Percentiles rank a stretch among this genome's conserved stretches.
Evolutionary conservation across 2,329 filamentous ascomycete species (phyloP).

Genomic region (Immersiporthe knoxdaviesiana): DNA sequence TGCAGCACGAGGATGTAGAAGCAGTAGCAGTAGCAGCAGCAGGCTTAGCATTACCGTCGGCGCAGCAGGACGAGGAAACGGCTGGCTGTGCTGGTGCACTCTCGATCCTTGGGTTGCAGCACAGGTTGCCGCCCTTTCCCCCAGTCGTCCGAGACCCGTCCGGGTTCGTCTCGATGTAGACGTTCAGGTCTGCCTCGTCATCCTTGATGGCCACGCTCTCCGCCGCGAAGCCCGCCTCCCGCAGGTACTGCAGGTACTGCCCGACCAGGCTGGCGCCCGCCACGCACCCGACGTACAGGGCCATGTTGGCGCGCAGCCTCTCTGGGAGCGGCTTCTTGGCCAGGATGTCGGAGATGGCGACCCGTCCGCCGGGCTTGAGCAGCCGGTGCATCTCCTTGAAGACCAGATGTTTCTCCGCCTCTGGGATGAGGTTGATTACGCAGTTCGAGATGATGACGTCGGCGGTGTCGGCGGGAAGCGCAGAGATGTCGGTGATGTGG

Average conservation of each 20-base stretch:
- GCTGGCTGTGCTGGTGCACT: slow-evolving; percentile 21
- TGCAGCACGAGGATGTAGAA: slow-evolving; percentile 10
- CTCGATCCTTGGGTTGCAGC: slow-evolving; percentile 30
- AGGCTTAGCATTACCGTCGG: neutral
- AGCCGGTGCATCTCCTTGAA: slow-evolving; percentile 63
- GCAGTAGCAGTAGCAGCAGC: neutral
- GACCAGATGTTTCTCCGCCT: slow-evolving; percentile 53
- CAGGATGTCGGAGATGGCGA: slow-evolving; percentile 65
- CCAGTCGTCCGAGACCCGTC: slow-evolving; percentile 32
- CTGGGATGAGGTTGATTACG: slow-evolving; percentile 62
- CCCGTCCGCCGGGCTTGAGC: slow-evolving; percentile 58
- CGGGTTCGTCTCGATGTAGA: slow-evolving; percentile 44
- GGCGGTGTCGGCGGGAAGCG: slow-evolving; percentile 46
- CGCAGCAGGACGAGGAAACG: slow-evolving; percentile 5
- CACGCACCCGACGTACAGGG: slow-evolving; percentile 63
- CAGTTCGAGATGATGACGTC: slow-evolving; percentile 68
- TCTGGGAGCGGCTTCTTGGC: slow-evolving; percentile 52
- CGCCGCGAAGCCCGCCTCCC: slow-evolving; percentile 55
- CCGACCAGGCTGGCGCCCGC: slow-evolving; percentile 56
- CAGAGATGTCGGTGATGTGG: slow-evolving; percentile 53
- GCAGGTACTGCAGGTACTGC: slow-evolving; percentile 57
- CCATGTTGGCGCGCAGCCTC: slow-evolving; percentile 51
- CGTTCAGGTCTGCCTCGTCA: slow-evolving; percentile 50
- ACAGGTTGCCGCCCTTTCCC: slow-evolving; percentile 30
- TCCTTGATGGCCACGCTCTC: slow-evolving; percentile 48